Conservation (phyloP, 2,329 filamentous ascomycete species). For the Thyridium curvatum region DNA sequence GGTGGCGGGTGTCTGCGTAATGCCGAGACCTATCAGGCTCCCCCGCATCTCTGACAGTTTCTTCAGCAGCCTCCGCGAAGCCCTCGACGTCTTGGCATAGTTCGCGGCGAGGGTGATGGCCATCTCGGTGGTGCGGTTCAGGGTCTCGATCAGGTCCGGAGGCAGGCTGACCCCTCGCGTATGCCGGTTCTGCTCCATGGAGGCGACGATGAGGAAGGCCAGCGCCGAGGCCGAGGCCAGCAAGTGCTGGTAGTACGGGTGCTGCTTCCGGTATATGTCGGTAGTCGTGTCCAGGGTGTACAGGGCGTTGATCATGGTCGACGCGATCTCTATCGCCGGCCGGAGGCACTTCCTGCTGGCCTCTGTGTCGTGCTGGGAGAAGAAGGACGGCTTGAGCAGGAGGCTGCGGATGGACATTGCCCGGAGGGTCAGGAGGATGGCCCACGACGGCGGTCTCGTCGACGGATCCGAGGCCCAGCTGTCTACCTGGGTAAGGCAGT, state of each 20-base stretch:
- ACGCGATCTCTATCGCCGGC: slow-evolving; percentile 2
- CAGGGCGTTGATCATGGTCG: slow-evolving; percentile 1
- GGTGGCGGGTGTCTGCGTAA: no score
- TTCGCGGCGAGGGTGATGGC: slow-evolving; percentile 1
- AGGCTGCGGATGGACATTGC: slow-evolving; percentile 5
- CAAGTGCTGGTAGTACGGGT: slow-evolving; percentile 6
- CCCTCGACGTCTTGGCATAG: slow-evolving; percentile 1
- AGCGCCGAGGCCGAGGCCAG: slow-evolving; percentile 6
- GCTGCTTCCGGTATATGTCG: slow-evolving; percentile 6
- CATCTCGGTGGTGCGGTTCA: slow-evolving; percentile 2
- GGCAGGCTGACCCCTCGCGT: neutral
- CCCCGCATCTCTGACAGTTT: neutral
- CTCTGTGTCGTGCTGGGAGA: slow-evolving; percentile 1
- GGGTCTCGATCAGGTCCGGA: neutral
- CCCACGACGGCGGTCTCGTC: slow-evolving; percentile 5
- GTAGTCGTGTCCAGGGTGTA: slow-evolving; percentile 4
- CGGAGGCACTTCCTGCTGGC: slow-evolving; percentile 4
- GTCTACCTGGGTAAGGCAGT: neutral
- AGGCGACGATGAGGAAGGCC: slow-evolving; percentile 5
- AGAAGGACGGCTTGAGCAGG: slow-evolving; percentile 7
- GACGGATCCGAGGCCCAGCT: neutral
- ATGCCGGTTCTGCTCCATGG: slow-evolving; percentile 2
- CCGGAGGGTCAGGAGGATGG: slow-evolving; percentile 5
- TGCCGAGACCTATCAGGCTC: neutral
- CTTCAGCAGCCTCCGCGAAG: neutral